Conservation (phyloP, 495 filamentous ascomycete species). For the Penicillium canariense region DNA sequence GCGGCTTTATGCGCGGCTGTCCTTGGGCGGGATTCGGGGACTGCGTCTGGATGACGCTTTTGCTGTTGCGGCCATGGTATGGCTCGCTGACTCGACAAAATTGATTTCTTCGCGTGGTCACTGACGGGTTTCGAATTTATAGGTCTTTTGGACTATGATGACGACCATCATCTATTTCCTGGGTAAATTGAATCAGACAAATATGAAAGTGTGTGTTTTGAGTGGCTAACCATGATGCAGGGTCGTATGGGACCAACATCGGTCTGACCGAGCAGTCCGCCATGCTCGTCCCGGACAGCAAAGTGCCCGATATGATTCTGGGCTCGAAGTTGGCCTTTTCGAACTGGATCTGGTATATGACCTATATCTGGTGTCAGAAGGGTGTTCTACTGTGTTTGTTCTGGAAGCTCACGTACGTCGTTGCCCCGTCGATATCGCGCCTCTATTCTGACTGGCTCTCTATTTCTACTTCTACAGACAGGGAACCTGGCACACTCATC, state of each 20-base stretch:
- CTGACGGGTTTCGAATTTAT: not conserved
- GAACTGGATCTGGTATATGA: slow-evolving; percentile 52
- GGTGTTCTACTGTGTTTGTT: slow-evolving; percentile 51
- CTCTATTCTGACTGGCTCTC: not conserved
- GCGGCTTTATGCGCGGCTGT: slow-evolving; percentile 18
- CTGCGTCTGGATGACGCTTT: slow-evolving; percentile 26
- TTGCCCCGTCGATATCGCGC: not conserved
- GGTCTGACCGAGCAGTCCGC: slow-evolving; percentile 18
- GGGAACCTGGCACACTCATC: slow-evolving; percentile 17
- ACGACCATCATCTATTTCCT: slow-evolving; percentile 18
- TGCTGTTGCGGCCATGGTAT: slow-evolving; percentile 23
- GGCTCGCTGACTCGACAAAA: not conserved
- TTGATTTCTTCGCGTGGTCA: not conserved
- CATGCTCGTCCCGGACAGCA: slow-evolving; percentile 17
- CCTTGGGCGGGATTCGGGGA: slow-evolving; percentile 14
- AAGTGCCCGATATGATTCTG: slow-evolving; percentile 12
- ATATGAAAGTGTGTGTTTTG: not conserved
- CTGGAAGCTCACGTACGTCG: slow-evolving; percentile 47
- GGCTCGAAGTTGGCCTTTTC: slow-evolving; percentile 26
- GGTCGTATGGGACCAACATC: slow-evolving; percentile 20
- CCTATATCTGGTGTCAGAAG: slow-evolving; percentile 54
- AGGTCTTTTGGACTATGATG: slow-evolving; percentile 23
- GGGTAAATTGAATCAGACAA: slow-evolving; percentile 4
- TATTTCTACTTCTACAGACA: slow-evolving; percentile 3
- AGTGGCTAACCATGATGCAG: slow-evolving; percentile 6